phyloP scores from a whole-genome alignment of 495 filamentous ascomycete species.

The Pseudevernia furfuracea region DNA sequence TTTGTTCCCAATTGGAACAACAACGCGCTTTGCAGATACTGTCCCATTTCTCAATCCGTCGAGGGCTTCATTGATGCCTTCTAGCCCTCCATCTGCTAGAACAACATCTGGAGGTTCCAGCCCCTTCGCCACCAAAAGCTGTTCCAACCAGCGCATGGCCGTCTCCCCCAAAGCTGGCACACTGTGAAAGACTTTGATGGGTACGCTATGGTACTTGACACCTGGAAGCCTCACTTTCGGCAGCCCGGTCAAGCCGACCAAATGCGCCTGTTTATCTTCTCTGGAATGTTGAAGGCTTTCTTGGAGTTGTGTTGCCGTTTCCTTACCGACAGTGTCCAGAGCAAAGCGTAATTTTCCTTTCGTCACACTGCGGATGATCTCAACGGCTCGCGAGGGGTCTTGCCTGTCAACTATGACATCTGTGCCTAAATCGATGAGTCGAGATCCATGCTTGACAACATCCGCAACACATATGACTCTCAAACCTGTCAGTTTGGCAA shows the following conservation, averaged over 20 bases:
- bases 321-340: conserved; percentile 53
- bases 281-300: conserved; percentile 35
- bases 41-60: conserved; percentile 50
- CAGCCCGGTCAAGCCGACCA: conserved; percentile 55
- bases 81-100: conserved; percentile 49
- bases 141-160: conserved; percentile 54
- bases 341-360: conserved; percentile 50
- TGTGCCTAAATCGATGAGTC: conserved; percentile 44
- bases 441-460: conserved; percentile 51
- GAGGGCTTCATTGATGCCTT: conserved; percentile 54
- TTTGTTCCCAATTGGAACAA: conserved; percentile 37
- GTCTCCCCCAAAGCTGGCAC: conserved; percentile 48
- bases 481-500: conserved; percentile 52
- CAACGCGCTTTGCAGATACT: conserved; percentile 51
- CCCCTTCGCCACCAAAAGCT: conserved; percentile 40
- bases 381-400: conserved; percentile 49
- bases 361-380: conserved; percentile 51
- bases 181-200: conserved; percentile 62
- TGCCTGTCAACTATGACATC: conserved; percentile 57
- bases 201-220: conserved; percentile 52
- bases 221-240: conserved; percentile 44
- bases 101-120: conserved; percentile 52
- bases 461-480: conserved; percentile 53
- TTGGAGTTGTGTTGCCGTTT: conserved; percentile 47
- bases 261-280: conserved; percentile 37